Evolutionary conservation across 2,329 filamentous ascomycete genomes (phyloP).

Genomic region (Grosmannia serpens): DNA sequence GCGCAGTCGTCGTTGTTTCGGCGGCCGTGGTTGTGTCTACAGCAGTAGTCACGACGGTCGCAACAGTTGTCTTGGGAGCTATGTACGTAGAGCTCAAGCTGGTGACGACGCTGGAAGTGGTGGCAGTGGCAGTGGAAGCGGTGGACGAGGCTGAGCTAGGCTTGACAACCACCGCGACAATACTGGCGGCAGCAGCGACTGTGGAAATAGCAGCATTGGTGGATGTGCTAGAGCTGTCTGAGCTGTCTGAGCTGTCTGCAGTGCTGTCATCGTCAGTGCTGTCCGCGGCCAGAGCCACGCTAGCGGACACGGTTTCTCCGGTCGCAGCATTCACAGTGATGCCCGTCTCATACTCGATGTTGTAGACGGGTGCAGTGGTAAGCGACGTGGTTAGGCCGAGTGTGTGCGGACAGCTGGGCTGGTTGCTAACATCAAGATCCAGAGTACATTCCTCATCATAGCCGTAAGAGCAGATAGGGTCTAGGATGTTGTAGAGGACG

Average conservation of each 20-base stretch:
- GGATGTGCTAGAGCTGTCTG: background rate
- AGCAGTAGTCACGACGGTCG: background rate
- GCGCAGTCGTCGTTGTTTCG: background rate
- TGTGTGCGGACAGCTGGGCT: conserved; percentile 35
- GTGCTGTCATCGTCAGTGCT: background rate
- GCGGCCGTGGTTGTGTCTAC: background rate
- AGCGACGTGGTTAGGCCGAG: conserved; percentile 28
- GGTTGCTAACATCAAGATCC: conserved; percentile 28
- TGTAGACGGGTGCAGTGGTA: conserved; percentile 31
- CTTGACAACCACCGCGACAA: background rate
- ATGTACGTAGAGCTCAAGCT: background rate
- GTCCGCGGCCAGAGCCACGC: background rate
- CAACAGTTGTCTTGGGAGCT: background rate
- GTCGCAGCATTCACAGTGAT: conserved; percentile 24
- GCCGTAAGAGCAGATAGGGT: conserved; percentile 37
- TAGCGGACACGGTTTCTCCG: conserved; percentile 11
- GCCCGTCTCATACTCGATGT: conserved; percentile 41
- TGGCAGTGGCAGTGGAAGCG: background rate
- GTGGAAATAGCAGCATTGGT: background rate
- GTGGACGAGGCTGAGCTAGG: background rate
- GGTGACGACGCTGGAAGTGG: background rate
- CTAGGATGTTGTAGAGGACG: conserved; percentile 40
- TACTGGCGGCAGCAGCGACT: background rate
- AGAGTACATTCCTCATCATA: conserved; percentile 39
- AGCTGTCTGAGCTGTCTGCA: background rate